Evolutionary conservation across 2,329 filamentous ascomycete species (phyloP), one percentile per base, ranked within the genome.

Genomic region (Fusarium bactridioides): DNA sequence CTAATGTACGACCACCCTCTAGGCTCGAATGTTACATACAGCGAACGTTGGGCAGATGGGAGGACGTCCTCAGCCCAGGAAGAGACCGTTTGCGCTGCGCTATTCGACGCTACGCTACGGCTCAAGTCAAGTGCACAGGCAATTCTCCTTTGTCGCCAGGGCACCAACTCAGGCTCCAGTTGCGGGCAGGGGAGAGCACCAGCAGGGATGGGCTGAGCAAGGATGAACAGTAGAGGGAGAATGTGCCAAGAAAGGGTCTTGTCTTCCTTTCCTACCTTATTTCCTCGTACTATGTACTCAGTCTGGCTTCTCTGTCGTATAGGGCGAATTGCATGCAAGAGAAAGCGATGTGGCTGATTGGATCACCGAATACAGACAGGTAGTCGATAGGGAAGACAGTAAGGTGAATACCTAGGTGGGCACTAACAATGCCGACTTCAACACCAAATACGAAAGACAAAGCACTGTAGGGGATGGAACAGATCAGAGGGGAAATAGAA

Each of bases 131-230:
- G 43, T 63, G 65, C 64, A 68, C 65, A 68, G 50, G 64, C 65
- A 38, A 44, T 65, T 73, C 73, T 63, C 65, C 74, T 76, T 76
- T 76, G 72, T 75, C 72, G 68, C 61, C 71, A 74, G 71, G 72
- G 67, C 70, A 67, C 70, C 61, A 62, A 61, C 45, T 63, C 55
- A 64, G 72, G 73, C 73, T 72, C 74, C 73, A 71, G 69, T 70
- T 62, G 60, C 48, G 57, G 63, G 68, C 70, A 75, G 74, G 74
- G 74, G 70, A 64, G 55, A 31, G 59, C 50, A 67, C 50, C 55
- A 54, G 44, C 65, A 70, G 67, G 64, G 54, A n/a, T 33, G 31
- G 35, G 33, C 23, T 23, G 64, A 54, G 56, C 73, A 77, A 62
- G 72, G 75, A 73, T 69, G 69, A 75, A 73, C 69, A 35, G 16